phyloP scores from a whole-genome alignment of 176 grass and related monocot genomes.

The Metroxylon sagu region DNA sequence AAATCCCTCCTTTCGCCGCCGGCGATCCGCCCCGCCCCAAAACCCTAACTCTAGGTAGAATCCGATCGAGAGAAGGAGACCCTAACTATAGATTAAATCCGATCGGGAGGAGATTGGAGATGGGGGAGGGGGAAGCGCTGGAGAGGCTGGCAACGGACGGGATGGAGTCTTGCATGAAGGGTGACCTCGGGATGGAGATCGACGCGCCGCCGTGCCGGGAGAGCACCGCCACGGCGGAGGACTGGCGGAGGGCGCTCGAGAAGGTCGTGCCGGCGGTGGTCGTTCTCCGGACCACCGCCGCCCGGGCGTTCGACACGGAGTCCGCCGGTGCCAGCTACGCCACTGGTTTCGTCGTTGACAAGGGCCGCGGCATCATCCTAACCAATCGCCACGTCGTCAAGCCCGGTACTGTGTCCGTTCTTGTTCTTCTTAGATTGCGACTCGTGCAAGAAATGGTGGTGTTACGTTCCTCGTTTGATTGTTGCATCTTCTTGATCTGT shows the following conservation, averaged over 20 bases:
- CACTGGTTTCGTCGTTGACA: slow-evolving; percentile 97
- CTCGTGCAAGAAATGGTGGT: too few relatives aligned
- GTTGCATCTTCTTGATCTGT: neutral
- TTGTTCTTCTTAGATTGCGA: neutral
- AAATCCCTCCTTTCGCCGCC: too few relatives aligned
- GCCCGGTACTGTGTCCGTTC: slow-evolving; percentile 38
- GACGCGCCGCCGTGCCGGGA: slow-evolving; percentile 31
- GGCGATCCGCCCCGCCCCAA: neutral
- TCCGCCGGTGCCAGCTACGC: slow-evolving; percentile 86
- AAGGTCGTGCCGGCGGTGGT: slow-evolving; percentile 88
- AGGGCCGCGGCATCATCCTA: slow-evolving; percentile 78
- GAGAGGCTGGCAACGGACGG: slow-evolving; percentile 11
- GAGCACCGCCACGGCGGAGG: slow-evolving; percentile 58
- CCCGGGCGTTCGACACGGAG: slow-evolving; percentile 92
- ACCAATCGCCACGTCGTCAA: slow-evolving; percentile 98
- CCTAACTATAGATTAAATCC: too few relatives aligned
- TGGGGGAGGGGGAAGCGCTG: slow-evolving; percentile 17
- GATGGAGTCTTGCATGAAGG: slow-evolving; percentile 21
- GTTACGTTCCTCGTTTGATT: too few relatives aligned
- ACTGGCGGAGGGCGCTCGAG: slow-evolving; percentile 73
- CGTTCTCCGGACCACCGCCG: slow-evolving; percentile 87
- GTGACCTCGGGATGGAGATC: slow-evolving; percentile 59
- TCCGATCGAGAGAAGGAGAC: too few relatives aligned
- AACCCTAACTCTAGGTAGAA: slow-evolving; percentile 40
- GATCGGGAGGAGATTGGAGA: neutral